Base-by-base conservation (phyloP, 495 filamentous ascomycete species). In the Amphirosellinia nigrospora region DNA sequence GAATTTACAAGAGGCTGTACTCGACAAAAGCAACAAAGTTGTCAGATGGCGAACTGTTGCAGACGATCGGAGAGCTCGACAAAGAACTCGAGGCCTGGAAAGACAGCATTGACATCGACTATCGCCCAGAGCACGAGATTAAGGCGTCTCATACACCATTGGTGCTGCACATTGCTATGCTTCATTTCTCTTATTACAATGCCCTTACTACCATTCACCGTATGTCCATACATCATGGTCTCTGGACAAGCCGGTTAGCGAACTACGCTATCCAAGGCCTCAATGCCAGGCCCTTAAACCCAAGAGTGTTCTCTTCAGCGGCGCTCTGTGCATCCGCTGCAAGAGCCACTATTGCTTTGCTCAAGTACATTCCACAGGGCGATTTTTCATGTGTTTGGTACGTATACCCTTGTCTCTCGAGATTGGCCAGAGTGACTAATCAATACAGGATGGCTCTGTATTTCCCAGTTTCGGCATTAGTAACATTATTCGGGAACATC, bases 181-280 rank as follows among this genome's bases (percentile, higher is more conserved):
- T 99, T 48, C 96, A 98, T 76, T 97, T 98, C 77, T 89, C 93
- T 39, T 99, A 99, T 81, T 98, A 99, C 83, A 99, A 98, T 77
- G 96, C 93, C 74, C 84, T 99, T 66, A 98, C 94, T 16, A 99
- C 96, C 1, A 97, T 99, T 64, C 96, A 99, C 81, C 93, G 96
- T 28, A 98, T 98, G 96, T 96, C 93, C 5, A 90, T 98, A 61
- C 96, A 99, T 78, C 96, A 98, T 77, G 96, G 96, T 2, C 98
- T 97, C 82, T 99, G 96, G 96, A 97, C 94, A 9, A 97, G 92
- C 74, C 89, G 96, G 50, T 84, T 98, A 28, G 97, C 94, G 34
- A 95, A 98, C 73, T 99, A 93, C 78, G 96, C 96, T 2, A 94
- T 98, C 50, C 92, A 96, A 74, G 96, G 96, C 7, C 80, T 97